Conservation (phyloP, 805 yeast species). For the Wickerhamiella australiensis region DNA sequence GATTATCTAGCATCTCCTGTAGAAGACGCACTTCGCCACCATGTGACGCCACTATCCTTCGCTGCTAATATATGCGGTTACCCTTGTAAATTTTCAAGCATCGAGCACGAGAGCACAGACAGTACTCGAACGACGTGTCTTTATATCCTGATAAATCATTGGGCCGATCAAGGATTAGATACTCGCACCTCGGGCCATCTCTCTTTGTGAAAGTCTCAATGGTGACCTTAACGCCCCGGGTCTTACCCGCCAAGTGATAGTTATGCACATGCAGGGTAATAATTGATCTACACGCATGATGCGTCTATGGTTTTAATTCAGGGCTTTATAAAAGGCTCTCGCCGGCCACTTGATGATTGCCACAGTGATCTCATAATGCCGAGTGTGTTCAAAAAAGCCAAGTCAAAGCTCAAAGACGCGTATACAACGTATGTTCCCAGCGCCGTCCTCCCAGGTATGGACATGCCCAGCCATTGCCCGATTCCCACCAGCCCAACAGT, state of each 20-base stretch:
- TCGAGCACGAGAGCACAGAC: not conserved
- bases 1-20: not conserved
- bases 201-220: not conserved
- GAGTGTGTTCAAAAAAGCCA: constrained; percentile 33
- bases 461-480: not conserved
- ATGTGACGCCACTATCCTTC: not conserved
- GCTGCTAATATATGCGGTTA: not conserved
- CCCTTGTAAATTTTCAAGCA: not conserved
- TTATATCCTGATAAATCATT: not conserved
- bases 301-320: not conserved
- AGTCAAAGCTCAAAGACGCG: constrained; percentile 7
- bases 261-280: not conserved
- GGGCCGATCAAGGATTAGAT: too few species aligned
- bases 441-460: constrained; percentile 3
- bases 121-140: not conserved
- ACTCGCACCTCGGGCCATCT: not conserved
- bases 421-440: constrained; percentile 7
- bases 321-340: not conserved
- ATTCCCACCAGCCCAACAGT: not conserved
- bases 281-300: not conserved
- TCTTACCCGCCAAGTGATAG: not conserved
- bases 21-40: constrained; percentile 1
- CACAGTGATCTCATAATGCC: constrained; percentile 51
- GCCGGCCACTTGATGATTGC: not conserved
- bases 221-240: not conserved